Base-by-base conservation (phyloP, 1,139 yeast species). In the Candida tropicalis region DNA sequence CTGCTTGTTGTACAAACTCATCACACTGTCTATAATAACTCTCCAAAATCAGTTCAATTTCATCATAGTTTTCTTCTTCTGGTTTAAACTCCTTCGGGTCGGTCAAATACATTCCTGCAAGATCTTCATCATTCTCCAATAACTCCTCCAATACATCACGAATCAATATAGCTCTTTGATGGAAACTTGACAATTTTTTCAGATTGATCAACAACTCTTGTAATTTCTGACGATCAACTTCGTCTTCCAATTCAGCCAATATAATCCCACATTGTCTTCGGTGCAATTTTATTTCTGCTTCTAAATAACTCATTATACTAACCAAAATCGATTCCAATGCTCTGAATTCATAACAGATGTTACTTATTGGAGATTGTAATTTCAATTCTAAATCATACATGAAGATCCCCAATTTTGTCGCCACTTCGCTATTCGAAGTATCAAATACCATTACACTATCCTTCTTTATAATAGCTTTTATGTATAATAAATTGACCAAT, bases 21-120 rank as follows among this genome's bases (percentile, higher is more conserved):
- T 95, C 99, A 62, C 96, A 87, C 56, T 93, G 98, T 48, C 89
- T 87, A 65, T 89, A 90, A 66, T 95, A 95, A 0, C 97, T 82
- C 59, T 95, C 99, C 32, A 95, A 66, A 45, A 95, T 76, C 87
- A 93, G 82, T 62, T 91, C 98, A 26, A 90, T 75, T 52, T 91
- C 97, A 9, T 82, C 84, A 45, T 81, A 81, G 58, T 81, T 82
- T 47, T 59, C 60, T 39, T 37, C 36, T 15, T 23, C 43, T 40
- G 63, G 62, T 57, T 60, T 55, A 27, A 52, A 50, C 27, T 45
- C 44, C 42, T 58, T 56, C 4, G 66, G 59, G 17, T 75, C 78
- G 0, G 88, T 81, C 39, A 93, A 67, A 58, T 88, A 89, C 84
- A 93, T 82, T 8, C 81, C 90, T 2, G 89, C 89, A 50, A 95